Base-by-base conservation (phyloP, 2,329 filamentous ascomycete genomes). In the Colletotrichum spinosum region DNA sequence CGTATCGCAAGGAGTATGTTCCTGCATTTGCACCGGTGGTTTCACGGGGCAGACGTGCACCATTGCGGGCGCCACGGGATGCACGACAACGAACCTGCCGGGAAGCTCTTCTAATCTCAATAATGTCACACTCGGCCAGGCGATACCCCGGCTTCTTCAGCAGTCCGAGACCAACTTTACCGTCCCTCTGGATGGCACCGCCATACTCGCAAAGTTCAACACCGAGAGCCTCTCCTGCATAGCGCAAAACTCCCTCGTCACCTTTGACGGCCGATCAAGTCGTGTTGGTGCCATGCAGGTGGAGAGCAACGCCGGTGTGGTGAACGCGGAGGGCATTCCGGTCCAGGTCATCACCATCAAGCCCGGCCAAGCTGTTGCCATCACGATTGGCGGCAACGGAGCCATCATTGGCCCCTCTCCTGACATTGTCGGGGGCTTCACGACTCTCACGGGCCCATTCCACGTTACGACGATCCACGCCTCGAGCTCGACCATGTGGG, bases 11-110 rank as follows among this genome's bases (percentile, higher is more conserved):
- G 86, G 87, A 4, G 81, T 85, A 17, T 98, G 95, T 78, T 90
- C 90, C 11, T 99, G 95, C 75, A 88, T 97, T 48, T 99, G 95
- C 77, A 88, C 90, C 25, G 94, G 96, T 71, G 93, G 94, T 2
- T 98, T 95, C 75, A 94, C 92, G 0, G 85, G 86, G 12, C 77
- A 79, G 25, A 81, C 84, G 65, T 88, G 86, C 72, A 82, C 81
- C 6, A 75, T 77, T 33, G 74, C 78, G 2, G 81, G 81, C 53
- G 75, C 81, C 1, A 76, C 80, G 44, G 85, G 85, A 13, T 89
- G 86, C 71, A 85, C 84, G 2, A 86, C 83, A 2, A 83, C 84
- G 9, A 78, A 81, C 35, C 64, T 82, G 10, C 73, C 77, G 8
- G 73, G 74, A 3, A 86, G 79, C 13, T 77, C 77, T 9, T 77